These are phyloP conservation scores for Apiosordaria backusii DNA, from an alignment of 495 filamentous ascomycete species.

Conservation along the genomic window DNA sequence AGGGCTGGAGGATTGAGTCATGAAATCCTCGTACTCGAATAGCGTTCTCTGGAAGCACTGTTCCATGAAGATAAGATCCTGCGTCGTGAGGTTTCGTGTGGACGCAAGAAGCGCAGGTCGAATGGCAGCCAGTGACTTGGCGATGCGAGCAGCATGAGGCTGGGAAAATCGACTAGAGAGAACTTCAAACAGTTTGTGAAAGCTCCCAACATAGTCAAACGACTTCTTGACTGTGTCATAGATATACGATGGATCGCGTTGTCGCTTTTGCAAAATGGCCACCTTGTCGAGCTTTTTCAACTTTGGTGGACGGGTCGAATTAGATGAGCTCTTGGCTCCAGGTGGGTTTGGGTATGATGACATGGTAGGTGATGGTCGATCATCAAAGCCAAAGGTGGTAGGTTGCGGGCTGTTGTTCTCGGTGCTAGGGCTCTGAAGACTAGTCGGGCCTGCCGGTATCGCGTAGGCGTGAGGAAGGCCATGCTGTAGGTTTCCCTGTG, in stretches of 20 bases:
- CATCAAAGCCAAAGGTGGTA: conserved; percentile 43
- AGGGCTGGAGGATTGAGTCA: conserved; percentile 80
- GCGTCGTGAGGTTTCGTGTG: conserved; percentile 72
- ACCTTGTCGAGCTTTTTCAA: conserved; percentile 36
- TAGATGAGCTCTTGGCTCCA: conserved; percentile 26
- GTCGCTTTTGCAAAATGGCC: conserved; percentile 50
- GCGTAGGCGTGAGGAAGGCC: conserved; percentile 51
- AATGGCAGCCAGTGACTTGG: conserved; percentile 80
- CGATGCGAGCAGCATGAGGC: conserved; percentile 70
- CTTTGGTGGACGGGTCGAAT: conserved; percentile 39
- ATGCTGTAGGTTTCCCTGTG: conserved; percentile 49
- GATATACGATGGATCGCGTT: conserved; percentile 71
- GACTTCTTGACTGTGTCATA: conserved; percentile 86
- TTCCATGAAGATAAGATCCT: conserved; percentile 96
- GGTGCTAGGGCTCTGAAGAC: conserved; percentile 47
- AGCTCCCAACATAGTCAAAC: conserved; percentile 83
- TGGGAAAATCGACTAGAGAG: conserved; percentile 71
- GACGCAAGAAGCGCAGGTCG: conserved; percentile 90
- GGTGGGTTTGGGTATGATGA: conserved; percentile 34
- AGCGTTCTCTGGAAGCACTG: conserved; percentile 92
- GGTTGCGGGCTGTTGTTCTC: conserved; percentile 50
- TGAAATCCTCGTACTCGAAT: conserved; percentile 87
- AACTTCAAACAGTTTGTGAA: conserved; percentile 82
- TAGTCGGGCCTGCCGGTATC: conserved; percentile 46
- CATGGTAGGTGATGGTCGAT: conserved; percentile 38